Evolutionary conservation across 2,329 filamentous ascomycete species (phyloP).

Genomic region (Neoscytalidium dimidiatum): DNA sequence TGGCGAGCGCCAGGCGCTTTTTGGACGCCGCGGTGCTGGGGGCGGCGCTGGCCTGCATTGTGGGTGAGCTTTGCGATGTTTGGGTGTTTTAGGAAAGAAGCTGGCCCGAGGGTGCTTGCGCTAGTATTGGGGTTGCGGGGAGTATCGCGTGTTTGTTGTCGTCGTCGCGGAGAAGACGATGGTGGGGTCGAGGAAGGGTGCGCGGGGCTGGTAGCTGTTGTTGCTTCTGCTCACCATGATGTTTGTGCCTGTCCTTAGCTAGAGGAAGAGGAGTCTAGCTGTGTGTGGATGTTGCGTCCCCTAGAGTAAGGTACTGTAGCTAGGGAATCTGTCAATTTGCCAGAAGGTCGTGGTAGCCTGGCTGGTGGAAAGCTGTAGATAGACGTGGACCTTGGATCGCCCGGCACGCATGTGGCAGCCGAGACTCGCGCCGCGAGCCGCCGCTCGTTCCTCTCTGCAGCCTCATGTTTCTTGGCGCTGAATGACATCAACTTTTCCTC

Average conservation of each 20-base stretch:
- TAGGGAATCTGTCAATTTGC: neutral
- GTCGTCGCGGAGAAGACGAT: neutral
- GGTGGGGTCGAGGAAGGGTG: neutral
- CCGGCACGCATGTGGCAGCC: neutral
- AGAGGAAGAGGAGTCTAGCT: neutral
- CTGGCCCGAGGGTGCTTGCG: neutral
- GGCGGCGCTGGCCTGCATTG: slow-evolving; percentile 33
- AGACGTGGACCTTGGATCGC: slow-evolving; percentile 6
- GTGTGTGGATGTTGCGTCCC: neutral
- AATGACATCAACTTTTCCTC: neutral
- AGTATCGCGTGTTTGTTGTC: neutral
- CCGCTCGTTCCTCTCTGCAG: neutral
- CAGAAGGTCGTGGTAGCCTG: neutral
- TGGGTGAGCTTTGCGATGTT: neutral
- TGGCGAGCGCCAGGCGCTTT: slow-evolving; percentile 93
- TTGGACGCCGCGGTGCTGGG: slow-evolving; percentile 49
- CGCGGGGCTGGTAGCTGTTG: neutral
- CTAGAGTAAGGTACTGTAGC: neutral
- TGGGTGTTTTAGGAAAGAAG: neutral
- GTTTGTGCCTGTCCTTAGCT: neutral
- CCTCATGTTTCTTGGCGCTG: neutral
- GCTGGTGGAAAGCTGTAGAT: slow-evolving; percentile 15
- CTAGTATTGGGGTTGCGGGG: neutral
- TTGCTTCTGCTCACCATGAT: slow-evolving; percentile 5
- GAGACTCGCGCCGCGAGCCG: neutral